These are phyloP conservation scores for Cutaneotrichosporon sp. DNA, from an alignment of 1,284 basidiomycete genomes.

Conservation along the genomic window DNA sequence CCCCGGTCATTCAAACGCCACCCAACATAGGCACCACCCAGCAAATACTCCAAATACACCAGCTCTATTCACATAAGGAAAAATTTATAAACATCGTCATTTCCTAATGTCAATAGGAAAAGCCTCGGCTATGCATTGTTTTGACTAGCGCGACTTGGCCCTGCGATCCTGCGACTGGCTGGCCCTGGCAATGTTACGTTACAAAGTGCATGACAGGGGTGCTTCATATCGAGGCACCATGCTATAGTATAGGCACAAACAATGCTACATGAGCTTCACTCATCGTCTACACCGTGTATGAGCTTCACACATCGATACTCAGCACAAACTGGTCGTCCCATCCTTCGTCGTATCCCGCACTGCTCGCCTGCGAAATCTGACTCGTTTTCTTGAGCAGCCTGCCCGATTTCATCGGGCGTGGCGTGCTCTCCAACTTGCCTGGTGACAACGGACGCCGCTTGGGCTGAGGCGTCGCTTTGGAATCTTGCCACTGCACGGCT, in stretches of 20 bases:
- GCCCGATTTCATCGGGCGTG: neutral
- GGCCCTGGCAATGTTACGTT: too few relatives aligned
- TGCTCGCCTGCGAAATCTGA: neutral
- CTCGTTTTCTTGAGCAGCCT: neutral
- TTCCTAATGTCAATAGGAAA: neutral
- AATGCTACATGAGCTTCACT: neutral
- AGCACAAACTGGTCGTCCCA: neutral
- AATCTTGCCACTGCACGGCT: neutral
- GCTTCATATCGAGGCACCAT: neutral
- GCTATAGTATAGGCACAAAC: neutral
- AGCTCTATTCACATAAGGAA: neutral
- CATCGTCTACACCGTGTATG: neutral
- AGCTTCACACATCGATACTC: neutral
- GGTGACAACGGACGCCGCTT: neutral
- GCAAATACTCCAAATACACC: neutral
- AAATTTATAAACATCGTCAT: neutral
- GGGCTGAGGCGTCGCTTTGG: slow-evolving; percentile 2
- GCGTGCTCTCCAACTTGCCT: neutral
- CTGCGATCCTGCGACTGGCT: too few relatives aligned
- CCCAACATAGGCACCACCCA: neutral
- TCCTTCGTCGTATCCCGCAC: neutral
- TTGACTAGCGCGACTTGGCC: too few relatives aligned
- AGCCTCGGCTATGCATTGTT: too few relatives aligned
- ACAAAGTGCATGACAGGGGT: neutral
- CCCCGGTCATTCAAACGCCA: neutral